These are phyloP conservation scores for Maudiozyma pseudohumilis DNA, from an alignment of 805 yeast species.

Conservation along the genomic window DNA sequence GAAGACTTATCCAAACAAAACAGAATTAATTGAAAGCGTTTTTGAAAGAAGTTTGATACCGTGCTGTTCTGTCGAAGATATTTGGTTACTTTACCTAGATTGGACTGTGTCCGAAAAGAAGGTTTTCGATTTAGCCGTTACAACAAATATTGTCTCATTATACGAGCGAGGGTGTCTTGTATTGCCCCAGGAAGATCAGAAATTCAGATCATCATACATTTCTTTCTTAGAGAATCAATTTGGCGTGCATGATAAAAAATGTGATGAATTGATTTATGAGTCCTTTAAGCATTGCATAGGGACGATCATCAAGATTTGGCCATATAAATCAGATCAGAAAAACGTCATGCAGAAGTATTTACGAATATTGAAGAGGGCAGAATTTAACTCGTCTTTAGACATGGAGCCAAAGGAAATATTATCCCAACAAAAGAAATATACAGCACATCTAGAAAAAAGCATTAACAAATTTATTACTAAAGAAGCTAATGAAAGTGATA, in stretches of 20 bases:
- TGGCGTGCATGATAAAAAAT: slow-evolving; percentile 5
- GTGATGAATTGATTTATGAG: slow-evolving; percentile 7
- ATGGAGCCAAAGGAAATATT: slow-evolving; percentile 13
- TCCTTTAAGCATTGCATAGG: slow-evolving; percentile 10
- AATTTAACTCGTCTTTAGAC: slow-evolving; percentile 14
- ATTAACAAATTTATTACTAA: slow-evolving; percentile 17
- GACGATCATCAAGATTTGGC: slow-evolving; percentile 11
- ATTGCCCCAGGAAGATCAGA: slow-evolving; percentile 26
- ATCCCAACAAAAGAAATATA: slow-evolving; percentile 16
- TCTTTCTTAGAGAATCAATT: slow-evolving; percentile 12
- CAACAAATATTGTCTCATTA: slow-evolving; percentile 27
- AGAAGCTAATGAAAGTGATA: slow-evolving; percentile 12
- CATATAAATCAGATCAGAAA: slow-evolving; percentile 6
- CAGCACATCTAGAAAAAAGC: slow-evolving; percentile 18
- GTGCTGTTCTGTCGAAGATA: slow-evolving; percentile 43
- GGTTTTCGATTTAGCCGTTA: not conserved
- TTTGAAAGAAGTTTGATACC: slow-evolving; percentile 73
- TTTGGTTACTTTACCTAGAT: slow-evolving; percentile 62
- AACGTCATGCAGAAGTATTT: slow-evolving; percentile 15
- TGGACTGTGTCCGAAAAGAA: slow-evolving; percentile 28
- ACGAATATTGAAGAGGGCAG: slow-evolving; percentile 14
- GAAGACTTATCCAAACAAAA: slow-evolving; percentile 15
- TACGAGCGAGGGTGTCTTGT: slow-evolving; percentile 44
- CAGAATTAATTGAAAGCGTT: slow-evolving; percentile 33
- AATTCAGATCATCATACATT: slow-evolving; percentile 14